Conservation (phyloP, 768 basidiomycete genomes). For the Psilocybe azurescens region DNA sequence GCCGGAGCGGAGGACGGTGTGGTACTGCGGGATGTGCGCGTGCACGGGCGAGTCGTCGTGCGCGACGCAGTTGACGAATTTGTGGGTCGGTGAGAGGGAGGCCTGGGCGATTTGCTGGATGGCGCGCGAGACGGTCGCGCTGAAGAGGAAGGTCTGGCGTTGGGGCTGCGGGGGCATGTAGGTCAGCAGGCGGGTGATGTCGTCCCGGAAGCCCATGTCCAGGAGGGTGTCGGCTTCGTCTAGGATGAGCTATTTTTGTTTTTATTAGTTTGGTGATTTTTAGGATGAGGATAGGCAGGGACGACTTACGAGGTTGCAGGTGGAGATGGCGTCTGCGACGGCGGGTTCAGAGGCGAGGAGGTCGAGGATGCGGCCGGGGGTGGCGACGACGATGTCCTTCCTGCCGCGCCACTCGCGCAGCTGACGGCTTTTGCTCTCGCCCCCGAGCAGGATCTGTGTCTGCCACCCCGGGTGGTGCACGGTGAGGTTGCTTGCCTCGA, state of each 20-base stretch:
- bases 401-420: conserved; percentile 68
- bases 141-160: conserved; percentile 93
- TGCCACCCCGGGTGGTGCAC: conserved; percentile 65
- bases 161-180: conserved; percentile 64
- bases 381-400: conserved; percentile 86
- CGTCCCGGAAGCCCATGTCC: conserved; percentile 91
- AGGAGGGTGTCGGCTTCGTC: conserved; percentile 94
- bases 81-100: conserved; percentile 63
- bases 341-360: conserved; percentile 62
- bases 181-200: conserved; percentile 74
- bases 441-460: conserved; percentile 81
- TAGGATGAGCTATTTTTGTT: conserved; percentile 69
- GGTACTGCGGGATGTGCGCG: conserved; percentile 80
- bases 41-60: conserved; percentile 70
- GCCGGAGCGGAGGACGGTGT: conserved; percentile 72
- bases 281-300: conserved; percentile 5
- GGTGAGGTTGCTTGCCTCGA: conserved; percentile 74
- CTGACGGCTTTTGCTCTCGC: conserved; percentile 68
- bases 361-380: conserved; percentile 88
- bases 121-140: conserved; percentile 78
- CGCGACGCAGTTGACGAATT: conserved; percentile 75
- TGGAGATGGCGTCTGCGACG: conserved; percentile 55
- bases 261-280: not conserved
- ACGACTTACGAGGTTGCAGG: conserved; percentile 61
- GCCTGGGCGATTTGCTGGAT: conserved; percentile 74